Base-by-base conservation (phyloP, 768 basidiomycete species). In the Boletus subcaerulescens region DNA sequence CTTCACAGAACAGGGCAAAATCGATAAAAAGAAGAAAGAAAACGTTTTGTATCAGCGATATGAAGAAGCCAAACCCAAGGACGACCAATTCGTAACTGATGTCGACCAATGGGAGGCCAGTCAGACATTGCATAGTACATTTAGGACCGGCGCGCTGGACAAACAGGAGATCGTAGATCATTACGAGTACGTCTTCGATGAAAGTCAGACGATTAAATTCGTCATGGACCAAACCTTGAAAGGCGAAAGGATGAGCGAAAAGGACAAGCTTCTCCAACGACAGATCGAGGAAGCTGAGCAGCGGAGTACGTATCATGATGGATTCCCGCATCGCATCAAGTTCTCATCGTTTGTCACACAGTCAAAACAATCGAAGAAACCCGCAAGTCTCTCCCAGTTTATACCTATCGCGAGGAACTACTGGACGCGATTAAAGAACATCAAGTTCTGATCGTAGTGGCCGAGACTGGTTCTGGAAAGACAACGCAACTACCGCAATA, bases 401-500 rank as follows among this genome's bases (percentile, higher is more conserved):
- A 89, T 64, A 76, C 81, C 13, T 96, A 87, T 74, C 90, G 94
- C 48, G 86, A 96, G 43, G 79, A 93, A 52, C 84, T 98, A 20
- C 85, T 99, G 10, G 81, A 86, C 20, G 97, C 97, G 0, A 87
- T 99, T 56, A 83, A 83, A 41, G 83, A 93, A 35, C 89, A 97
- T 65, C 97, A 98, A 65, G 90, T 98, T 18, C 84, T 99, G 60
- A 94, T 99, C 53, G 93, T 99, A 45, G 94, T 97, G 47, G 97
- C 96, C 12, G 97, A 99, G 74, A 98, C 97, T 0, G 97, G 97
- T 22, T 98, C 97, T 3, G 97, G 97, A 35, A 99, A 99, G 75
- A 99, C 97, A 2, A 99, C 97, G 0, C 97, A 99, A 69, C 78
- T 99, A 4, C 96, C 97, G 0, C 97, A 99, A 68, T 99, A 98